These are phyloP conservation scores for Pichia terricola DNA, from an alignment of 1,139 yeast genomes.

Conservation along the genomic window DNA sequence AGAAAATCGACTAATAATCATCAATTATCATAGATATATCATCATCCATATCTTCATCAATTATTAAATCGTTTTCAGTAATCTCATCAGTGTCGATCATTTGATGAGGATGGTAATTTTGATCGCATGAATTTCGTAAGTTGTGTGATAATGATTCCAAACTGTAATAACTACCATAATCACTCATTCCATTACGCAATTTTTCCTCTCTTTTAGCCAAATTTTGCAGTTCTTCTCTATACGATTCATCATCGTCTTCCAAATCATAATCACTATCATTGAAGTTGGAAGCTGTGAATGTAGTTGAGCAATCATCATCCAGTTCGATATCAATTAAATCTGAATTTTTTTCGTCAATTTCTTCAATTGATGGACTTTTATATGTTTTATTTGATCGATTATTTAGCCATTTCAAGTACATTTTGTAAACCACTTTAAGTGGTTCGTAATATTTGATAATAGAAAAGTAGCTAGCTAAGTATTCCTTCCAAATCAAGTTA, in stretches of 20 bases:
- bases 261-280: conserved; percentile 1
- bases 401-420: conserved; percentile 10
- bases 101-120: background rate
- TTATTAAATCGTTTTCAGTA: conserved; percentile 9
- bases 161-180: conserved; percentile 13
- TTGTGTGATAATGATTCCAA: too few relatives aligned
- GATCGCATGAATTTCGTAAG: too few relatives aligned
- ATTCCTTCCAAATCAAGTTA: conserved; percentile 13
- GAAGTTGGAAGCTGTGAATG: background rate
- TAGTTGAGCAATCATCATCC: background rate
- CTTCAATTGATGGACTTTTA: conserved; percentile 3
- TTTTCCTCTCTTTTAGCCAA: conserved; percentile 4
- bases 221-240: background rate
- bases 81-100: conserved; percentile 4
- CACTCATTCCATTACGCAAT: conserved; percentile 11
- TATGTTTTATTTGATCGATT: background rate
- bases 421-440: conserved; percentile 11
- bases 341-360: conserved; percentile 1
- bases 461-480: conserved; percentile 13
- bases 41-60: conserved; percentile 4
- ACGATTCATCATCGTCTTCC: conserved; percentile 1
- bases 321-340: background rate
- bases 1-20: too few relatives aligned
- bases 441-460: conserved; percentile 15
- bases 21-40: too few relatives aligned